Conservation (phyloP, 1,284 basidiomycete genomes). For the Crucibulum parvulum region DNA sequence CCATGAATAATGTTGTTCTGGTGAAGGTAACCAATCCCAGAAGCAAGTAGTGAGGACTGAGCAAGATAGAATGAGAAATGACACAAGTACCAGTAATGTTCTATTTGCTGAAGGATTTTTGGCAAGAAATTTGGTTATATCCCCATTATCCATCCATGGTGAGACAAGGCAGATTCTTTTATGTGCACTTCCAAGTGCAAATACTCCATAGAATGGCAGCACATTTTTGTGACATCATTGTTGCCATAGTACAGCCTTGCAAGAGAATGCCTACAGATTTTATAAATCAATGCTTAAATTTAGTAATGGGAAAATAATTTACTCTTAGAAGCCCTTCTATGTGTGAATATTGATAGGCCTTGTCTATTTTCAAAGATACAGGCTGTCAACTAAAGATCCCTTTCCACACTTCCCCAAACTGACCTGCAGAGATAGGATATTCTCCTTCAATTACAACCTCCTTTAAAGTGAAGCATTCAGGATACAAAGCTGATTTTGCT, state of each 20-base stretch:
- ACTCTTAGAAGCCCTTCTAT: conserved; percentile 12
- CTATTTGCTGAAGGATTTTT: conserved; percentile 14
- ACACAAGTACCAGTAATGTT: conserved; percentile 17
- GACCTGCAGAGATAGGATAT: conserved; percentile 8
- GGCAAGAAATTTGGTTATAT: conserved; percentile 24
- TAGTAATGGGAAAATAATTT: neutral
- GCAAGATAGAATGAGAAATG: too few species aligned
- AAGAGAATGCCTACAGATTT: conserved; percentile 4
- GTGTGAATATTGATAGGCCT: conserved; percentile 7
- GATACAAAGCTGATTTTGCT: neutral
- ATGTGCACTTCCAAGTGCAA: conserved; percentile 15
- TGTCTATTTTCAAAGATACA: conserved; percentile 15
- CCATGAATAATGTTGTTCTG: conserved; percentile 38
- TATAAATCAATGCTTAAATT: neutral
- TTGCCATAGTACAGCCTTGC: conserved; percentile 29
- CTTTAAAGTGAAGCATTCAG: neutral
- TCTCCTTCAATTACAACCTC: neutral
- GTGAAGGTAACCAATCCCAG: conserved; percentile 41
- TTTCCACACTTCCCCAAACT: conserved; percentile 15
- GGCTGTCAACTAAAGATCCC: neutral
- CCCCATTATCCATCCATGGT: conserved; percentile 38
- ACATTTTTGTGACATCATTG: conserved; percentile 27
- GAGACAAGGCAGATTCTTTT: conserved; percentile 37
- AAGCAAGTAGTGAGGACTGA: conserved; percentile 14
- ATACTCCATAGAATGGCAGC: conserved; percentile 29